Base-by-base conservation (phyloP, 805 yeast genomes). In the Candida montana region DNA sequence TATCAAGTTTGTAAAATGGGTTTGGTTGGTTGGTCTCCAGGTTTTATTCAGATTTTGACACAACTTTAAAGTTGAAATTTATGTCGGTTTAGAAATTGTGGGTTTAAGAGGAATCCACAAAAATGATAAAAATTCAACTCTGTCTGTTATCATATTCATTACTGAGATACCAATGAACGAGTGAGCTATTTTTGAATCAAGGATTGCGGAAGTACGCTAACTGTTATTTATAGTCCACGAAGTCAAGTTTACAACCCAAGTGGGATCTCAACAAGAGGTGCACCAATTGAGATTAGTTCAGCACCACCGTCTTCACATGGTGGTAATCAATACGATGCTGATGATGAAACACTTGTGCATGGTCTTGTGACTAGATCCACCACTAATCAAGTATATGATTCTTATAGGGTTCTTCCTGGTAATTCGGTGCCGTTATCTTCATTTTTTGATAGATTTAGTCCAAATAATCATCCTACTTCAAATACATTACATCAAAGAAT, bases 401-500 rank as follows among this genome's bases (percentile, higher is more conserved):
- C 36, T 1, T 34, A 39, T 18, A 34, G 16, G 15, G 24, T 37
- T 9, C 31, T 39, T 37, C 11, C 47, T 9, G 20, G 37, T 10
- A 29, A 40, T 37, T 11, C 47, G 7, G 16, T 50, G 33, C 55
- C 61, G 3, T 33, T 56, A 7, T 37, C 49, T 20, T 51, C 60
- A 12, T 45, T 62, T 13, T 42, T 59, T n/a, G 57, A 48, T 9
- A 54, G 44, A 32, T 45, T 62, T 16, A 47, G 44, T 23, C 37
- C 47, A 1, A 48, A 35, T 23, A 35, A 50, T 7, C 54, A 48
- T 23, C 49, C 57, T 9, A 52, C 57, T 35, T 59, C 68, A 1
- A 39, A 36, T 9, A 35, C 64, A 2, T 55, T 71, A n/a, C 54
- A 61, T 32, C 58, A 48, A 38, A 61, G 61, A 37, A 37, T 71